These are phyloP conservation scores for Saccharomycopsis oosterbeekiorum DNA, from an alignment of 805 yeast species.

Conservation along the genomic window DNA sequence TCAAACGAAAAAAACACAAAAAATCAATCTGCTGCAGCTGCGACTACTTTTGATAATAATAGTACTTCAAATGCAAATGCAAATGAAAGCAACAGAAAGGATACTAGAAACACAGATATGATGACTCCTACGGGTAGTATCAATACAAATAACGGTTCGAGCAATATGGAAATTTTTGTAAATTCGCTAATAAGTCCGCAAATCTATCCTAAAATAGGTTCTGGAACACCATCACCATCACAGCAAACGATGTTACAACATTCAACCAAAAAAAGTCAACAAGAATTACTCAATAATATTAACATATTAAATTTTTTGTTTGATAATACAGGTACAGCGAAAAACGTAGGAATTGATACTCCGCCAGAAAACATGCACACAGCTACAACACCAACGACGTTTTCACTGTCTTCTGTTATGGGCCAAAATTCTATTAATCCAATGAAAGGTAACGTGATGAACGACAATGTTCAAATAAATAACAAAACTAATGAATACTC, in stretches of 20 bases:
- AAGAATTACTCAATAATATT: constrained; percentile 2
- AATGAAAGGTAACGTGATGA: not conserved
- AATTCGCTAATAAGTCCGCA: not conserved
- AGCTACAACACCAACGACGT: not conserved
- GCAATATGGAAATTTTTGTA: not conserved
- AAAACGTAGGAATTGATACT: not conserved
- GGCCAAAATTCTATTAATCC: not conserved
- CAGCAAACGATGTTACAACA: not conserved
- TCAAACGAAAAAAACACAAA: not conserved
- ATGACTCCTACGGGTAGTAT: not conserved
- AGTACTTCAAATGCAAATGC: not conserved
- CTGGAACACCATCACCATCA: not conserved
- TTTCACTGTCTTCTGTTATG: constrained; percentile 1
- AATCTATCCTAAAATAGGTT: not conserved
- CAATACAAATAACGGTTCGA: not conserved
- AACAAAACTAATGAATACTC: not conserved
- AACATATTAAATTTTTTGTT: constrained; percentile 7
- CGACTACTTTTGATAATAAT: not conserved
- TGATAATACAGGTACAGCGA: constrained; percentile 6
- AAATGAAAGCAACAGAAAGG: not conserved
- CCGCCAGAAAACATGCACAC: not conserved
- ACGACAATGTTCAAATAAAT: not conserved
- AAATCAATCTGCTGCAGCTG: not conserved
- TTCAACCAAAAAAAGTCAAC: not conserved
- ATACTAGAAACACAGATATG: not conserved